Base-by-base conservation (phyloP, 495 filamentous ascomycete species). In the Penicillium ucsense region DNA sequence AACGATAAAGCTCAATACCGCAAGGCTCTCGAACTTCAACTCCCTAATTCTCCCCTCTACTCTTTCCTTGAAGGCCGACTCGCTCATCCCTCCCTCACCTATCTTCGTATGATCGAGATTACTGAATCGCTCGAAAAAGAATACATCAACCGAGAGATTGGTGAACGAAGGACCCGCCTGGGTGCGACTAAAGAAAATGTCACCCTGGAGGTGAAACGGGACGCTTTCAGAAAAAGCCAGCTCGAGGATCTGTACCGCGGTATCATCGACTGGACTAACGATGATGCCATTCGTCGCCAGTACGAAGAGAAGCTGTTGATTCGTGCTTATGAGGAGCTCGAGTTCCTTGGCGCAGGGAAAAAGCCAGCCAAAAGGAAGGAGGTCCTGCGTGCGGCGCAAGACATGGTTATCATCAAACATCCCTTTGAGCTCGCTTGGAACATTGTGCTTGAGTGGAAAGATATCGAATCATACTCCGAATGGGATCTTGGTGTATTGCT, bases 401-500 rank as follows among this genome's bases (percentile, higher is more conserved):
- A 88, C 47, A 89, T 97, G 82, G 91, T 98, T 41, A 90, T 96
- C 51, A 86, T 98, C 60, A 89, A 91, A 52, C 88, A 95, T 59
- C 89, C 89, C 1, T 96, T 85, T 65, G 79, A 84, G 47, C 71
- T 94, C 27, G 92, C 92, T 3, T 98, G 92, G 92, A 82, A 83
- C 47, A 84, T 95, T 51, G 78, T 83, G 31, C 73, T 98, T 36
- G 87, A 96, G 57, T 96, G 92, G 88, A 77, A 84, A 53, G 88
- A 95, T 65, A 69, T 82, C 36, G 80, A 88, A 53, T 76, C 75
- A 31, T 76, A 86, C 50, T 72, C 69, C 1, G 73, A 89, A 29
- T 84, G 83, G 73, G 90, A 97, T 57, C 73, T 77, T 47, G 76
- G 77, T 33, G 67, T 91, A 35, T 68, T 98, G 5, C 73, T 80